Evolutionary conservation across 805 yeast genomes (phyloP).

Genomic region (Ogataea wickerhamii): DNA sequence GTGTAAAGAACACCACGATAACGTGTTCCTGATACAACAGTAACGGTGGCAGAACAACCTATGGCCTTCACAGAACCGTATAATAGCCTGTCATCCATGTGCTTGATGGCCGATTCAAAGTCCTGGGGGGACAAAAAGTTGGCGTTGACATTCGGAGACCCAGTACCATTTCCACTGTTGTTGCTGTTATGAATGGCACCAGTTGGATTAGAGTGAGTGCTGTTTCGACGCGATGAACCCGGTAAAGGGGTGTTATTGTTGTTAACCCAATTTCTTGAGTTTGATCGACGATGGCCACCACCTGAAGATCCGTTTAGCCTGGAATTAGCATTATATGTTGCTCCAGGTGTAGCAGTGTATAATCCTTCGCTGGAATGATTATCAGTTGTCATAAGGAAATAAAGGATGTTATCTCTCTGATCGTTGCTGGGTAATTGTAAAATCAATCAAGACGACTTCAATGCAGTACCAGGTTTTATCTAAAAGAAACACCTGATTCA

Average conservation of each 20-base stretch:
- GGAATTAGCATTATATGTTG: not conserved
- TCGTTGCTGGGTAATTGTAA: no score
- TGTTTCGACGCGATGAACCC: slow-evolving; percentile 7
- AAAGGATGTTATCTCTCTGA: no score
- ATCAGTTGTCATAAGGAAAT: not conserved
- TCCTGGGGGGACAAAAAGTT: slow-evolving; percentile 26
- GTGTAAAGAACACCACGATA: slow-evolving; percentile 58
- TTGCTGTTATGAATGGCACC: slow-evolving; percentile 3
- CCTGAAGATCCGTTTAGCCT: slow-evolving; percentile 4
- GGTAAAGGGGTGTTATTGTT: slow-evolving; percentile 2
- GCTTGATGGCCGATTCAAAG: slow-evolving; percentile 28
- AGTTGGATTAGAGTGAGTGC: slow-evolving; percentile 3
- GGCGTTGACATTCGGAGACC: slow-evolving; percentile 16
- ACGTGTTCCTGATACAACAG: slow-evolving; percentile 58
- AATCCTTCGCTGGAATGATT: slow-evolving; percentile 1
- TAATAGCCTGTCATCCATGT: slow-evolving; percentile 53
- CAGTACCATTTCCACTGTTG: no score
- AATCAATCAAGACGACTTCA: not conserved
- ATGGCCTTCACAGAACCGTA: slow-evolving; percentile 55
- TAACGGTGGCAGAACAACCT: slow-evolving; percentile 54
- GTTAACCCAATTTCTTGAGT: slow-evolving; percentile 22
- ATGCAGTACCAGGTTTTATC: no score
- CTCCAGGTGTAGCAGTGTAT: not conserved
- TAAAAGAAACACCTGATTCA: no score
- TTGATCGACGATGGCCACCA: slow-evolving; percentile 23